A percentile compares a stretch with the other conserved stretches of the same genome.
Evolutionary conservation across 176 grass and related monocot species (phyloP).

Genomic region (Musa troglodytarum): DNA sequence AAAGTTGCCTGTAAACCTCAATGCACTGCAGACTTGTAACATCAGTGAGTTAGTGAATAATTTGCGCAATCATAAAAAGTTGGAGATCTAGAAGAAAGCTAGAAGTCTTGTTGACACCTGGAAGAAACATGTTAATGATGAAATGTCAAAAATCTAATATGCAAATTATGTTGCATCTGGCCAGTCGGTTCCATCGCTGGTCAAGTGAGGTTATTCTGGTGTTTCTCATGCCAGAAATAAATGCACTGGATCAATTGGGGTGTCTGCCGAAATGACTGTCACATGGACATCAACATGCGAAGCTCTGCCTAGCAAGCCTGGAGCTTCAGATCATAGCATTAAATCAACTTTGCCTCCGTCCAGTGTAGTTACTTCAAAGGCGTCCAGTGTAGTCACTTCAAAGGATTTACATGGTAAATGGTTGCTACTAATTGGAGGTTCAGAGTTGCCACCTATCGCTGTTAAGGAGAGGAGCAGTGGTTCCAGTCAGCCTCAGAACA

Average conservation of each 20-base stretch:
- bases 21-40: conserved; percentile 50
- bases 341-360: conserved; percentile 16
- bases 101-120: background rate
- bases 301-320: conserved; percentile 23
- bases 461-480: conserved; percentile 71
- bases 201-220: conserved; percentile 36
- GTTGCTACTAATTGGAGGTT: conserved; percentile 17
- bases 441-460: conserved; percentile 21
- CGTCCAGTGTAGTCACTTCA: conserved; percentile 15
- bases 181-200: conserved; percentile 36
- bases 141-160: background rate
- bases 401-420: conserved; percentile 31
- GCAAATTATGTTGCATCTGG: too few species aligned
- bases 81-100: background rate
- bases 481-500: conserved; percentile 72
- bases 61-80: background rate
- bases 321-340: conserved; percentile 14
- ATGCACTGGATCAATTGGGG: conserved; percentile 33
- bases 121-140: conserved; percentile 2
- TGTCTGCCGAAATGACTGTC: conserved; percentile 23
- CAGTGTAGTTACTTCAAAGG: conserved; percentile 26
- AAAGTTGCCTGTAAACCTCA: conserved; percentile 54
- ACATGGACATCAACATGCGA: conserved; percentile 27
- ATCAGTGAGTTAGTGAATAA: conserved; percentile 25
- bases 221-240: conserved; percentile 31